These are phyloP conservation scores for Botrytis aclada DNA, from an alignment of 2,329 filamentous ascomycete species.

Conservation along the genomic window DNA sequence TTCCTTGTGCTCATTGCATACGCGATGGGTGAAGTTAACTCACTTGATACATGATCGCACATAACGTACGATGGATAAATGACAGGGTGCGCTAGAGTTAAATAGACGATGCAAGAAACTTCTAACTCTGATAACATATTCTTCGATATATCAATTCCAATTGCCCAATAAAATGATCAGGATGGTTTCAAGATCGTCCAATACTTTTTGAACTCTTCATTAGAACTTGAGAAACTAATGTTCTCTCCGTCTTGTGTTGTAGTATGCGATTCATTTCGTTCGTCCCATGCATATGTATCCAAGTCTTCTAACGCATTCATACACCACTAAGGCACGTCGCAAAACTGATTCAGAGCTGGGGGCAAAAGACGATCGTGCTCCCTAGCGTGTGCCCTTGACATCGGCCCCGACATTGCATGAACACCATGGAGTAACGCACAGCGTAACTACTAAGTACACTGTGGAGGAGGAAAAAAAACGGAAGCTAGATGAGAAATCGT, in stretches of 20 bases:
- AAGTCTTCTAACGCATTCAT: not conserved
- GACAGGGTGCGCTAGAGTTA: not conserved
- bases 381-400: not conserved
- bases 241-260: not conserved
- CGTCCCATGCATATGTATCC: not conserved
- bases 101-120: not conserved
- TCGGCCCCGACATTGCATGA: not conserved
- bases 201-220: not conserved
- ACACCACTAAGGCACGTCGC: not conserved
- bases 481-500: not conserved
- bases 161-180: not conserved
- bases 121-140: not conserved
- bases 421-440: not conserved
- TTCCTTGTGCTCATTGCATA: not conserved
- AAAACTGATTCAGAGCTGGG: not conserved
- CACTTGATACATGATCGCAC: not conserved
- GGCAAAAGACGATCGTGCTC: conserved; percentile 3
- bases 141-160: not conserved
- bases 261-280: not conserved
- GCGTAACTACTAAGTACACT: not conserved
- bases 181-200: not conserved
- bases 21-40: not conserved
- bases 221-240: not conserved
- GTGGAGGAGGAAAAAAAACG: not conserved
- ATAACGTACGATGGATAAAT: not conserved